Base-by-base conservation (phyloP, 1,139 yeast genomes). In the Geotrichum histeridarum region DNA sequence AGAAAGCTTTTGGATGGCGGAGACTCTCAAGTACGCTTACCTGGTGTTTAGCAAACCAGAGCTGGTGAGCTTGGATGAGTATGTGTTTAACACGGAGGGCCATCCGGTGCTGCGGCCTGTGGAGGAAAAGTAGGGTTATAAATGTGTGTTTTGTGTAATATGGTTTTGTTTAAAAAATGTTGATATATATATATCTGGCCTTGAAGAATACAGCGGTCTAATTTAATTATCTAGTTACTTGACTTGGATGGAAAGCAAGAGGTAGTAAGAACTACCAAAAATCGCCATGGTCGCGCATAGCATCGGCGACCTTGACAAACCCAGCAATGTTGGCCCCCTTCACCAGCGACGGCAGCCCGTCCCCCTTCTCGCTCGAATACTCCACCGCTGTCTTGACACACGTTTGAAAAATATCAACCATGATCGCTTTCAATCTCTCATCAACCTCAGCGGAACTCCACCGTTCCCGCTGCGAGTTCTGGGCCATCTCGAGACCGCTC, bases 301-400 rank as follows among this genome's bases (percentile, higher is more conserved):
- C 98, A 67, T 88, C 94, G 64, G 96, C 97, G 68, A 93, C 98
- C 82, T 91, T 91, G 72, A 90, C 83, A 82, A 91, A 93, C 74
- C 98, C 97, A 63, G 98, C 97, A 78, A 93, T 86, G 84, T 93
- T 93, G 68, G 98, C 98, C 78, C 99, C 99, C 81, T 87, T 88
- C 67, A 91, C 95, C 70, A 93, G 81, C 53, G 97, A 90, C 67
- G 99, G 98, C 69, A 90, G 79, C 57, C 83, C 75, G 64, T 77
- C 75, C 75, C 78, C 77, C 59, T 77, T 61, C 73, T 84, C 93
- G 65, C 84, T 80, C 61, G 90, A 77, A 81, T 86, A 93, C 69
- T 82, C 78, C 65, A 79, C 73, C 57, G 98, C 95, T 62, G 96
- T 91, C 65, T 81, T 78, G 76, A 89, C 86, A 77, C 97, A 91